Conservation (phyloP, 805 yeast species). For the Saccharomycopsis sp. region DNA sequence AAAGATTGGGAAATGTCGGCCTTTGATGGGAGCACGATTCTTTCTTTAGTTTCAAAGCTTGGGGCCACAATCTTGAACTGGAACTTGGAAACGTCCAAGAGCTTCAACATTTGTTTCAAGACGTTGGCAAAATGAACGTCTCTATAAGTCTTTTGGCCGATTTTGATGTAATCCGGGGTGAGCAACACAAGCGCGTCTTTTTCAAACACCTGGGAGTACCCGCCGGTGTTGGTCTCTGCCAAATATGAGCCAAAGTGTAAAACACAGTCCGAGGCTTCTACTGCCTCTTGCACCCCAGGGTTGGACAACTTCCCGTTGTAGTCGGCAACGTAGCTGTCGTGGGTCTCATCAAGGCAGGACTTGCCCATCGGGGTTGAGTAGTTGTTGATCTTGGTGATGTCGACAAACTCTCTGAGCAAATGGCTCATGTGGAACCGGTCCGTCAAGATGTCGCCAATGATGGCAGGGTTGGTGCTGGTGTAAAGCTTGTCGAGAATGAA, state of each 20-base stretch:
- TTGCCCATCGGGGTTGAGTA: slow-evolving; percentile 63
- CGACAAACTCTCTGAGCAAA: slow-evolving; percentile 37
- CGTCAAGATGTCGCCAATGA: slow-evolving; percentile 64
- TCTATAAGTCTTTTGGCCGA: slow-evolving; percentile 33
- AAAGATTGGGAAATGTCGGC: slow-evolving; percentile 41
- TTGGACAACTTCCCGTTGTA: slow-evolving; percentile 56
- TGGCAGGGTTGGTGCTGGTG: slow-evolving; percentile 46
- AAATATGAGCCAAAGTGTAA: slow-evolving; percentile 60
- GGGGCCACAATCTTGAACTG: slow-evolving; percentile 18
- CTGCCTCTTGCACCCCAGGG: slow-evolving; percentile 38
- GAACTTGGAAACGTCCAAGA: slow-evolving; percentile 28
- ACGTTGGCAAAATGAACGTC: slow-evolving; percentile 44
- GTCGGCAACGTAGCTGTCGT: slow-evolving; percentile 55
- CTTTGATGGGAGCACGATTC: no score
- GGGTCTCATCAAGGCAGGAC: slow-evolving; percentile 63
- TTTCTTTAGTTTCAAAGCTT: slow-evolving; percentile 22
- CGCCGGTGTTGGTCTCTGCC: slow-evolving; percentile 66
- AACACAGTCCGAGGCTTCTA: slow-evolving; percentile 54
- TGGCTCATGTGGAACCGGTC: slow-evolving; percentile 47
- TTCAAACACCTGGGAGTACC: slow-evolving; percentile 41
- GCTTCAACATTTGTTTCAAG: slow-evolving; percentile 33
- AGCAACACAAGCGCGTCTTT: slow-evolving; percentile 38
- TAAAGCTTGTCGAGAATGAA: slow-evolving; percentile 44
- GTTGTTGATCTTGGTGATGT: slow-evolving; percentile 41
- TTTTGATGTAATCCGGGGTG: slow-evolving; percentile 44